Evolutionary conservation across 352 stramenopile genomes (phyloP).

Genomic region (Pythium coloratum): DNA sequence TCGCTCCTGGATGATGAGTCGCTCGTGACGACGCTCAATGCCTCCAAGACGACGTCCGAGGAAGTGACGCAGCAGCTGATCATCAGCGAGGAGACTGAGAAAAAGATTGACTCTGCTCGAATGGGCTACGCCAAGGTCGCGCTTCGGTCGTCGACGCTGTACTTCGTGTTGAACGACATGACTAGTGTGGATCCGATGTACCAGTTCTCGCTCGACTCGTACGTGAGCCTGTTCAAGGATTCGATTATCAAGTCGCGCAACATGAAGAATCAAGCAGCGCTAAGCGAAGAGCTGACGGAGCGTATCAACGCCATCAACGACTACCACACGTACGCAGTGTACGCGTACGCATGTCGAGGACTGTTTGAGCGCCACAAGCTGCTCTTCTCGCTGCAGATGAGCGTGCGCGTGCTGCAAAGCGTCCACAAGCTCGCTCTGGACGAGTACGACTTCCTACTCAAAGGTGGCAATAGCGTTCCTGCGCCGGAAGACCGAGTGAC

Average conservation of each 20-base stretch:
- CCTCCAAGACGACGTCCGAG: conserved; percentile 93
- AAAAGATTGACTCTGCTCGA: conserved; percentile 93
- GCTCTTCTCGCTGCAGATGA: conserved; percentile 95
- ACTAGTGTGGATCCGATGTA: conserved; percentile 96
- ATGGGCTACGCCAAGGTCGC: conserved; percentile 93
- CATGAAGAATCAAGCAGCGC: conserved; percentile 73
- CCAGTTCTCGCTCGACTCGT: conserved; percentile 95
- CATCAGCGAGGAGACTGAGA: conserved; percentile 94
- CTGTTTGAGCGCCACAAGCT: conserved; percentile 97
- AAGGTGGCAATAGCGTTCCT: conserved; percentile 74
- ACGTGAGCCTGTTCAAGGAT: conserved; percentile 94
- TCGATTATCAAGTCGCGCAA: conserved; percentile 90
- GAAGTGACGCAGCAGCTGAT: conserved; percentile 93
- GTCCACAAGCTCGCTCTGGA: conserved; percentile 90
- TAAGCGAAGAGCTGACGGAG: conserved; percentile 83
- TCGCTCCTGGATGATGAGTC: conserved; percentile 94
- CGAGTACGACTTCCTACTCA: conserved; percentile 95
- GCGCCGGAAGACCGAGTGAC: conserved; percentile 59
- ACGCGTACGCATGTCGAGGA: conserved; percentile 93
- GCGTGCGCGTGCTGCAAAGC: conserved; percentile 90
- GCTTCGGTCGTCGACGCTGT: conserved; percentile 92
- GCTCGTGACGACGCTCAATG: conserved; percentile 94
- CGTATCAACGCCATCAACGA: conserved; percentile 94
- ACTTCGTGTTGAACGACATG: conserved; percentile 97
- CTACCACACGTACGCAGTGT: conserved; percentile 95